These are phyloP conservation scores for Psilocybe cubensis DNA, from an alignment of 768 basidiomycete genomes.

Conservation along the genomic window DNA sequence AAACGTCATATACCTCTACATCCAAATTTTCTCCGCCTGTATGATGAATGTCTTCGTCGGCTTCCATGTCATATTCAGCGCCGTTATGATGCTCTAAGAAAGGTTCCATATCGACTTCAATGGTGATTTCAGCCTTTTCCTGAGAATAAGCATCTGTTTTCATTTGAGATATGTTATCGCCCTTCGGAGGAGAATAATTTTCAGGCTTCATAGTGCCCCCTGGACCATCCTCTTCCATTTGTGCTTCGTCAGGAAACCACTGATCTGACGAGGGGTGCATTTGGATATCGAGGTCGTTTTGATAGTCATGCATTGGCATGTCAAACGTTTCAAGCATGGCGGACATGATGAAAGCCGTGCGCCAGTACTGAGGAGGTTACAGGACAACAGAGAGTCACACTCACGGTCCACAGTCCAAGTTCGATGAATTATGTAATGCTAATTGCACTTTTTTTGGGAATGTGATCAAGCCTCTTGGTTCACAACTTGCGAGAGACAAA, in stretches of 20 bases:
- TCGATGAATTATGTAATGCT: background rate
- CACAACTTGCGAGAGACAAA: background rate
- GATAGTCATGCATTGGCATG: conserved; percentile 67
- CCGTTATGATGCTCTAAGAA: conserved; percentile 45
- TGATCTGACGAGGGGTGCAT: conserved; percentile 58
- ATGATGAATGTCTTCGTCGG: conserved; percentile 37
- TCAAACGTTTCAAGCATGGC: conserved; percentile 59
- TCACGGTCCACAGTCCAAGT: background rate
- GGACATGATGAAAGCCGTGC: conserved; percentile 28
- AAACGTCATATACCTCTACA: conserved; percentile 52
- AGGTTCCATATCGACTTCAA: conserved; percentile 73
- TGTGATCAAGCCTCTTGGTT: background rate
- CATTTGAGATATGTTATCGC: conserved; percentile 15
- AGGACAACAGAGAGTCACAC: background rate
- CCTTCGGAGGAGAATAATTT: conserved; percentile 15
- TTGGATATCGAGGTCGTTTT: conserved; percentile 57
- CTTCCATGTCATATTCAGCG: conserved; percentile 64
- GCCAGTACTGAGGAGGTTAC: background rate
- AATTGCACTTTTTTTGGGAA: background rate
- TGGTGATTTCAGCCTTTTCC: conserved; percentile 39
- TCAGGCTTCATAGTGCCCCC: conserved; percentile 21
- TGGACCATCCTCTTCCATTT: conserved; percentile 61
- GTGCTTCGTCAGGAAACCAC: conserved; percentile 55
- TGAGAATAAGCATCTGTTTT: conserved; percentile 19
- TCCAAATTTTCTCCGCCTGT: conserved; percentile 41